Base-by-base conservation (phyloP, 2,329 filamentous ascomycete genomes). In the Drechslera avenae region DNA sequence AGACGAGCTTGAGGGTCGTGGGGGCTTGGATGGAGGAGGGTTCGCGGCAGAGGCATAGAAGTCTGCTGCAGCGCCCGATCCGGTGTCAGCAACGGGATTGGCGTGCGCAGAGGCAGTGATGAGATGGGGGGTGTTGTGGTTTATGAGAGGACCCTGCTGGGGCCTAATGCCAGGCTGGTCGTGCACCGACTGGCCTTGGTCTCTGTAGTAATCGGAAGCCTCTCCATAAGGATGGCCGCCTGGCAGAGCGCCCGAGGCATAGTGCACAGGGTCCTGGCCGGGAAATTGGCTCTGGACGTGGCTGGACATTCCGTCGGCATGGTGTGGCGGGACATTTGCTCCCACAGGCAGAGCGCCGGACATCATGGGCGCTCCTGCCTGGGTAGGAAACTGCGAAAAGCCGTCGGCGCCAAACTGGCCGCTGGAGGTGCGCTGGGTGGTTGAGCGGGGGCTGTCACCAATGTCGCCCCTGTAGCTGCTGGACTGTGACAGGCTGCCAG, bases 161-260 rank as follows among this genome's bases (percentile, higher is more conserved):
- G 81, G 78, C 35, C 84, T 76, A 9, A 84, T 75, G n/a, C 85
- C 85, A 5, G 85, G 84, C 66, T 87, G 85, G 10, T 75, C 66
- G 8, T 74, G 65, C 2, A 87, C 83, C 14, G 82, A 85, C 63
- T 86, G 75, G 9, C 84, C 84, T 60, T 83, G 79, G 63, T 86
- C 84, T 35, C 80, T 78, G 65, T 86, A 87, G 66, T 85, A 87
- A 28, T 85, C 83, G 13, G 85, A 79, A 5, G 83, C 83, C 30
- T 77, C 76, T 26, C 84, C 85, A 45, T 78, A 78, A 16, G 77
- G 75, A 33, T 63, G 60, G 28, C 62, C 59, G 32, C 63, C 48
- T 73, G 71, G 77, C 46, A 75, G 71, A 59, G 78, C 81, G 35
- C 81, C 76, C 40, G 73, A 66, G 8, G 80, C 59, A 52, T 71